Evolutionary conservation across 345 rosid genomes (phyloP), one percentile per base, ranked within the genome.

Genomic region (Melaleuca quinquenervia): DNA sequence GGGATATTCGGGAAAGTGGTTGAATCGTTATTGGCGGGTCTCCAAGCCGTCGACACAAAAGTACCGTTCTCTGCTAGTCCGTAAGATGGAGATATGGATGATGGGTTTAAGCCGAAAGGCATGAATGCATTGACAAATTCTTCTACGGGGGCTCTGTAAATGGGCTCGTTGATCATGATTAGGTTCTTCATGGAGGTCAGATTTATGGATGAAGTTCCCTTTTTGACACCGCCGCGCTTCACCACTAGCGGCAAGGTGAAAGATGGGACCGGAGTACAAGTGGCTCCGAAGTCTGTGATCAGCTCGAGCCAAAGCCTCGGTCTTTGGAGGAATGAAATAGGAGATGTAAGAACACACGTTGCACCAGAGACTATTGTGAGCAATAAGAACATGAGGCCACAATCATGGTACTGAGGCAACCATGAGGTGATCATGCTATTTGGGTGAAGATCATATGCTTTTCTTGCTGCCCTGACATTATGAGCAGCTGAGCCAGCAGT

Each of bases 351-450:
- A 55, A 93, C 91, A 56, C 91, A 90, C 21, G 94, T 93, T n/a
- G 96, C 94, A 6, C 95, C 96, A 14, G 91, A 88, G 14, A 93
- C 87, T 24, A 91, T 83, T 3, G 91, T 91, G 80, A 94, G 90
- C 27, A 93, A 64, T 90, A 94, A 85, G 82, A 94, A 94, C 90
- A 93, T 90, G 27, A 93, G 92, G 78, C 95, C 96, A 52, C 95
- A 93, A 50, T 93, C 96, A 52, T 94, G 95, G 89, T 93, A 93
- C 86, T 91, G 96, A 50, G 95, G 95, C 88, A 94, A 86, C 95
- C 94, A 94, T 1, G 94, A 93, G 41, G 87, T 91, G 7, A 93
- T 88, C 11, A 86, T 88, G 50, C 93, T 93, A 64, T 88, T 91
- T 0, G 93, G 95, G 83, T 91, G 91, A 45, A 94, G 91, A 85